phyloP scores from a whole-genome alignment of 345 rosid species.

The Camelina hispida region DNA sequence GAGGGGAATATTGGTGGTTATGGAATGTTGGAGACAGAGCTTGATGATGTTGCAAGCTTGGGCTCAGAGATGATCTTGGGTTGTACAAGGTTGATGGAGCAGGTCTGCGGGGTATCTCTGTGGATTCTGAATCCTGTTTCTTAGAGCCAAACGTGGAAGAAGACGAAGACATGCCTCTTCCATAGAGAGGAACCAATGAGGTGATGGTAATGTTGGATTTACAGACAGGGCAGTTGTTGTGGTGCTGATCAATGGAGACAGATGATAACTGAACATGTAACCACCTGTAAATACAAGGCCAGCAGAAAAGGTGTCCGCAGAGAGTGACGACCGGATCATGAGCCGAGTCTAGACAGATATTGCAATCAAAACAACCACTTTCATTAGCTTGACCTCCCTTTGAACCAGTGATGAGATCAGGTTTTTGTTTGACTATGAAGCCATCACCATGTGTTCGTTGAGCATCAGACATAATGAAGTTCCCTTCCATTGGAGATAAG shows the following conservation, averaged over 20 bases:
- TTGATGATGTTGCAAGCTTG: slow-evolving; percentile 36
- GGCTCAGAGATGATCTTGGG: slow-evolving; percentile 18
- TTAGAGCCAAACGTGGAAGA: slow-evolving; percentile 30
- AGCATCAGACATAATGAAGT: slow-evolving; percentile 48
- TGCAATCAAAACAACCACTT: slow-evolving; percentile 68
- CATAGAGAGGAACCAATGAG: slow-evolving; percentile 89
- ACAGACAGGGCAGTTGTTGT: slow-evolving; percentile 78
- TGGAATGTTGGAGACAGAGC: slow-evolving; percentile 31
- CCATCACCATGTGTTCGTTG: slow-evolving; percentile 45
- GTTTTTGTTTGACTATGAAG: slow-evolving; percentile 45
- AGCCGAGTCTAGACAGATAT: slow-evolving; percentile 75
- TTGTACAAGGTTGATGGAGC: slow-evolving; percentile 39
- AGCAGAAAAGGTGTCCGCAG: slow-evolving; percentile 88
- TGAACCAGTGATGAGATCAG: slow-evolving; percentile 39
- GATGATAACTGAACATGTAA: slow-evolving; percentile 48
- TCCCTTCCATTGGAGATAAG: slow-evolving; percentile 47
- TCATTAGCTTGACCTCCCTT: slow-evolving; percentile 33
- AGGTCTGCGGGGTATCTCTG: slow-evolving; percentile 69
- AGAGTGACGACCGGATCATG: slow-evolving; percentile 80
- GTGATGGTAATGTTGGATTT: slow-evolving; percentile 64
- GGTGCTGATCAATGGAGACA: slow-evolving; percentile 50
- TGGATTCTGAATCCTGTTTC: slow-evolving; percentile 32
- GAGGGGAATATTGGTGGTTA: slow-evolving; percentile 38
- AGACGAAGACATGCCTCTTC: slow-evolving; percentile 64
- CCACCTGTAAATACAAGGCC: slow-evolving; percentile 78